phyloP scores from a whole-genome alignment of 2,329 filamentous ascomycete genomes.

The Acrocalymma vagum region DNA sequence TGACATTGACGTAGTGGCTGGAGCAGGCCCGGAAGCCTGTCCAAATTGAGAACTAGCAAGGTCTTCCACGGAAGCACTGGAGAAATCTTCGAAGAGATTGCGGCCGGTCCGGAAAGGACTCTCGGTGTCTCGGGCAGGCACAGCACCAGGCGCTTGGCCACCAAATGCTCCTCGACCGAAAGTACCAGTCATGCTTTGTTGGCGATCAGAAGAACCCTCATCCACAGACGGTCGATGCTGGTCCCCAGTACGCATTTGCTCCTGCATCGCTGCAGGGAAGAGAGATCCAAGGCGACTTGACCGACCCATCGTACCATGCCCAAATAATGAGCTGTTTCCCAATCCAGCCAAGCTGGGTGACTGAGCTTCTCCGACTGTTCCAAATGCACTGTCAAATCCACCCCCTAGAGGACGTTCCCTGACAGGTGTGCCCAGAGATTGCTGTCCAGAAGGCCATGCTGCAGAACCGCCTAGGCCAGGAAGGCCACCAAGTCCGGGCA shows the following conservation, averaged over 20 bases:
- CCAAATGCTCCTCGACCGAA: constrained; percentile 71
- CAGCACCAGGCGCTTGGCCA: constrained; percentile 33
- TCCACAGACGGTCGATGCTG: constrained; percentile 62
- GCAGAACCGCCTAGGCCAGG: constrained; percentile 66
- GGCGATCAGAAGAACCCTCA: constrained; percentile 55
- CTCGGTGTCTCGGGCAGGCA: constrained; percentile 48
- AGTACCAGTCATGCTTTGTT: constrained; percentile 65
- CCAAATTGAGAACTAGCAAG: constrained; percentile 33
- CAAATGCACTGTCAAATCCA: constrained; percentile 68
- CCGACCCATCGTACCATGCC: constrained; percentile 73
- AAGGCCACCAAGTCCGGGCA: constrained; percentile 69
- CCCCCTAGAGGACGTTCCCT: constrained; percentile 67
- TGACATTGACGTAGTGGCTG: constrained; percentile 40
- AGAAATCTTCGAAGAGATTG: constrained; percentile 49
- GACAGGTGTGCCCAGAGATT: constrained; percentile 77
- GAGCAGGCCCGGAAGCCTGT: constrained; percentile 26
- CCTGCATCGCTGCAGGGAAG: constrained; percentile 89
- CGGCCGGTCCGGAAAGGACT: constrained; percentile 50
- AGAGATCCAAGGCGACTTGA: constrained; percentile 85
- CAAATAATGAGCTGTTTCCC: constrained; percentile 71
- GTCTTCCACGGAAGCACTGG: constrained; percentile 38
- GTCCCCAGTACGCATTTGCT: constrained; percentile 76
- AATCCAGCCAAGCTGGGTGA: constrained; percentile 75
- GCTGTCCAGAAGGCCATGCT: constrained; percentile 72
- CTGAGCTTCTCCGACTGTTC: constrained; percentile 78